phyloP scores from a whole-genome alignment of 805 yeast species.

The Saccharomycopsis fibuligera region DNA sequence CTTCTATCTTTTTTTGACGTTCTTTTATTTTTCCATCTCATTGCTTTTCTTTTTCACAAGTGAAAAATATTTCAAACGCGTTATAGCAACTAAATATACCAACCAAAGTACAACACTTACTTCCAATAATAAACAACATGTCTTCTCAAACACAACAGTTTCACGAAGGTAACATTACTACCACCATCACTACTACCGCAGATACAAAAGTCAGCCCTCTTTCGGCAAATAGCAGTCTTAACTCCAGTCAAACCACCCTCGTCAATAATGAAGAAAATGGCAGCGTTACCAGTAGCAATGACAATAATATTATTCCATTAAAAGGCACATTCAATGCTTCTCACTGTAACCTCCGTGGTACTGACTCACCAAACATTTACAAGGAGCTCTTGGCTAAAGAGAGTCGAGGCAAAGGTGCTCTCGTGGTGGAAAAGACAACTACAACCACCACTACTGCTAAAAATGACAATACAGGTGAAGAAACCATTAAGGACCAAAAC shows the following conservation, averaged over 20 bases:
- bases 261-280: background rate
- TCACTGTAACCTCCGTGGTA: slow-evolving; percentile 4
- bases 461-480: background rate
- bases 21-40: too few relatives aligned
- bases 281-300: too few relatives aligned
- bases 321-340: slow-evolving; percentile 8
- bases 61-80: too few relatives aligned
- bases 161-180: too few relatives aligned
- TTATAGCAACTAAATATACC: too few relatives aligned
- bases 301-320: slow-evolving; percentile 11
- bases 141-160: too few relatives aligned
- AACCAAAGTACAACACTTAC: too few relatives aligned
- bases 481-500: background rate
- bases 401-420: background rate
- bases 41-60: background rate
- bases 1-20: too few relatives aligned
- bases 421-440: too few relatives aligned
- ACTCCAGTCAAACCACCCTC: slow-evolving; percentile 36
- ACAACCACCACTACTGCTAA: background rate
- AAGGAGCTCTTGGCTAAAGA: slow-evolving; percentile 9
- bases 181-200: background rate
- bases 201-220: background rate
- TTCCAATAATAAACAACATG: too few relatives aligned
- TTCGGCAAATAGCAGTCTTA: slow-evolving; percentile 18
- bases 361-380: slow-evolving; percentile 18